These are phyloP conservation scores for Metarhizium sp. DNA, from an alignment of 2,329 filamentous ascomycete genomes.

Conservation along the genomic window DNA sequence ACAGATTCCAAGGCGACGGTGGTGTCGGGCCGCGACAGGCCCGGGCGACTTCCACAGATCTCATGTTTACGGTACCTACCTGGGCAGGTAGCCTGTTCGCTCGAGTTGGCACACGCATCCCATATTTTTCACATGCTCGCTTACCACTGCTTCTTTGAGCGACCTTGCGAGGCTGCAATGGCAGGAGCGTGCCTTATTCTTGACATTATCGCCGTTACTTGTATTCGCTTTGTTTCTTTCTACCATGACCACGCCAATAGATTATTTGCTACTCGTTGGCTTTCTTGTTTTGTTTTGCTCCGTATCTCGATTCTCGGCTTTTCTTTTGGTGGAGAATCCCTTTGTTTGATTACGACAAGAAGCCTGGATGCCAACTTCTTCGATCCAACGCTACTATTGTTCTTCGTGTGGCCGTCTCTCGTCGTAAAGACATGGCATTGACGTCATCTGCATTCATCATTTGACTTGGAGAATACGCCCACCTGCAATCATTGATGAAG, in stretches of 20 bases:
- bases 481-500: background rate
- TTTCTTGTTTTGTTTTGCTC: background rate
- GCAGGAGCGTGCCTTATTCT: conserved; percentile 5
- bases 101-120: background rate
- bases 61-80: background rate
- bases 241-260: background rate
- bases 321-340: background rate
- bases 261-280: background rate
- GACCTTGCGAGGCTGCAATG: background rate
- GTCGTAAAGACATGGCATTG: background rate
- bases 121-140: conserved; percentile 1
- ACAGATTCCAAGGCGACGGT: background rate
- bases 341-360: background rate
- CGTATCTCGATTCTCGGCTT: background rate
- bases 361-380: background rate
- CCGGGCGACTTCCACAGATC: background rate
- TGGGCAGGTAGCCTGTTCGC: background rate
- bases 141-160: conserved; percentile 7
- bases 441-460: background rate
- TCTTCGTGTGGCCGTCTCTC: background rate
- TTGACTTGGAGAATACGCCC: background rate
- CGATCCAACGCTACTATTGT: background rate
- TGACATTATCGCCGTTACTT: background rate
- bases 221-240: background rate
- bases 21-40: background rate